phyloP scores from a whole-genome alignment of 2,329 filamentous ascomycete genomes.

The Aspergillus neoniger region DNA sequence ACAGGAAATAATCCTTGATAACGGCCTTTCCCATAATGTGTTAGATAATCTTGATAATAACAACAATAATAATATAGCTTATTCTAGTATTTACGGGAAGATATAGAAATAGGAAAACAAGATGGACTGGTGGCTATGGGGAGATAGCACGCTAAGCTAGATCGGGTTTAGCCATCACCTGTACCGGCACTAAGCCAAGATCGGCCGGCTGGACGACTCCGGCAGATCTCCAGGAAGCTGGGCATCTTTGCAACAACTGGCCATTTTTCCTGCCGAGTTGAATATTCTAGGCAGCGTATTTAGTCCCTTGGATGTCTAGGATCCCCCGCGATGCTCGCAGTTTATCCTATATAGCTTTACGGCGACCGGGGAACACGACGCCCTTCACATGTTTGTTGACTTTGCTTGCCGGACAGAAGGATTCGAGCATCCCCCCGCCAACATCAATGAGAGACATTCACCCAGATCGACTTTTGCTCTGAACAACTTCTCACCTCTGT shows the following conservation, averaged over 20 bases:
- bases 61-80: no score
- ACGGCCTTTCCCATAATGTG: no score
- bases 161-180: neutral
- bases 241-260: neutral
- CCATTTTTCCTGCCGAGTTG: neutral
- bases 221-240: neutral
- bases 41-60: neutral
- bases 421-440: neutral
- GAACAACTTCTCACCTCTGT: neutral
- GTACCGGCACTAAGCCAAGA: neutral
- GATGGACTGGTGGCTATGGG: neutral
- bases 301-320: neutral
- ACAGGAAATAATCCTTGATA: constrained; percentile 52
- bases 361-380: neutral
- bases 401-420: neutral
- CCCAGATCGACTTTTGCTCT: neutral
- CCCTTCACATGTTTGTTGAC: neutral
- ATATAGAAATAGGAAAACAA: neutral
- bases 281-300: neutral
- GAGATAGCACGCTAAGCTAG: neutral
- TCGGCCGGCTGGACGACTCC: neutral
- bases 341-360: neutral
- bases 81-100: no score
- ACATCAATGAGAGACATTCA: neutral
- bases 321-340: neutral